Conservation (phyloP, 805 yeast species). For the Monosporozyma yasuniensis region DNA sequence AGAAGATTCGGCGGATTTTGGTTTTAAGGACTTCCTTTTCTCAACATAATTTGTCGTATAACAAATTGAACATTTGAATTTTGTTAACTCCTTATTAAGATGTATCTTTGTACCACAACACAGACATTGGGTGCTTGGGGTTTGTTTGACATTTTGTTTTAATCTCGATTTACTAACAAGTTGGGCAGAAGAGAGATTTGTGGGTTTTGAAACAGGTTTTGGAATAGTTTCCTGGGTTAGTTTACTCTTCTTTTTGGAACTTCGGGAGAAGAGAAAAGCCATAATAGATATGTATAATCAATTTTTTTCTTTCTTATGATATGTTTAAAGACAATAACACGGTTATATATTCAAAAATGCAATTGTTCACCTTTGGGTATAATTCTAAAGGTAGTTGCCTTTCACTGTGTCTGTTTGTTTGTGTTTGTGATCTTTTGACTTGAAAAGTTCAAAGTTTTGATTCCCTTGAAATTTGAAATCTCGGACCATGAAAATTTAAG, state of each 20-base stretch:
- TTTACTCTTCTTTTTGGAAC: constrained; percentile 1
- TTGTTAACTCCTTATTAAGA: constrained; percentile 30
- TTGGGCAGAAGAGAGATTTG: neutral
- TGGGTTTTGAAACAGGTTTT: neutral
- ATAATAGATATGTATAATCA: neutral
- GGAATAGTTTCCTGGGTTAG: constrained; percentile 1
- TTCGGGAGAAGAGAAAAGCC: constrained; percentile 4
- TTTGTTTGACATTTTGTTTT: neutral
- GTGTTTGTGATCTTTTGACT: neutral
- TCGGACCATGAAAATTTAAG: neutral
- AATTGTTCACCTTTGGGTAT: neutral
- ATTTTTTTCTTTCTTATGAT: neutral
- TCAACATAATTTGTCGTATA: constrained; percentile 35
- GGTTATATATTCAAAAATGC: no score
- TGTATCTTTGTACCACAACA: constrained; percentile 41
- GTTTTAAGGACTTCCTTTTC: neutral
- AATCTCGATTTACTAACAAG: neutral
- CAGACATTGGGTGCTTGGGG: constrained; percentile 25
- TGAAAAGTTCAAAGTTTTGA: neutral
- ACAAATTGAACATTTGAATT: constrained; percentile 56
- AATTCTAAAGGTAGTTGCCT: neutral
- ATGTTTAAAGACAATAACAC: neutral
- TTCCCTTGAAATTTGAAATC: neutral
- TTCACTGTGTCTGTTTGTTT: neutral
- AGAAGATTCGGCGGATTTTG: neutral